These are phyloP conservation scores for Chamaecrista fasciculata DNA, from an alignment of 306 rosid species.

Conservation along the genomic window DNA sequence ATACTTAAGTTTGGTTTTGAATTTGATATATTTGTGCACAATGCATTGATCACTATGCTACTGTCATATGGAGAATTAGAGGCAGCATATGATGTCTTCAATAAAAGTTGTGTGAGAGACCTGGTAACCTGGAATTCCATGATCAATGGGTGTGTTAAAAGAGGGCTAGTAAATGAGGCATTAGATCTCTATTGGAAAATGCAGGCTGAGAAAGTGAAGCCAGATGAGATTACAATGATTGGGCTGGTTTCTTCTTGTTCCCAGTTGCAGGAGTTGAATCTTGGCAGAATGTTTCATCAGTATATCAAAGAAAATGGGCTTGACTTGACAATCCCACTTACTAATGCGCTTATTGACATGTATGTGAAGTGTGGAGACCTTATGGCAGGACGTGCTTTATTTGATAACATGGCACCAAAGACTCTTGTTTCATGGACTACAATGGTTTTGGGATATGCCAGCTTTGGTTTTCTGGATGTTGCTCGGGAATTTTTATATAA, in stretches of 20 bases:
- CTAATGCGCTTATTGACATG: conserved; percentile 78
- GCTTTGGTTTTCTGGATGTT: conserved; percentile 53
- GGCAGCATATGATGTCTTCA: conserved; percentile 56
- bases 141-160: conserved; percentile 65
- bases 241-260: conserved; percentile 76
- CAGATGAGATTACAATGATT: conserved; percentile 77
- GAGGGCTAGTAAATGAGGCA: conserved; percentile 62
- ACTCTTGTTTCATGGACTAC: conserved; percentile 77
- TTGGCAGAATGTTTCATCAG: conserved; percentile 54
- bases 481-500: conserved; percentile 50
- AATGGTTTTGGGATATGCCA: conserved; percentile 77
- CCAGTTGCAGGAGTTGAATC: conserved; percentile 59
- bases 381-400: conserved; percentile 44
- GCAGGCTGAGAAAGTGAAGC: conserved; percentile 56
- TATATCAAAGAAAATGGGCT: conserved; percentile 41
- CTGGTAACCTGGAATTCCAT: conserved; percentile 84
- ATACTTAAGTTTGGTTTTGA: conserved; percentile 61
- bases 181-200: conserved; percentile 46
- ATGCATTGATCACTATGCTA: conserved; percentile 58
- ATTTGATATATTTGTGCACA: conserved; percentile 60
- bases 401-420: conserved; percentile 53
- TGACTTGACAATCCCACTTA: conserved; percentile 58
- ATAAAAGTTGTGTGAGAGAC: conserved; percentile 63
- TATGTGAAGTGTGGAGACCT: conserved; percentile 69
- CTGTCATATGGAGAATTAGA: conserved; percentile 52